Conservation (phyloP, 2,329 filamentous ascomycete species). For the Paracorniculantispora psalliotae region DNA sequence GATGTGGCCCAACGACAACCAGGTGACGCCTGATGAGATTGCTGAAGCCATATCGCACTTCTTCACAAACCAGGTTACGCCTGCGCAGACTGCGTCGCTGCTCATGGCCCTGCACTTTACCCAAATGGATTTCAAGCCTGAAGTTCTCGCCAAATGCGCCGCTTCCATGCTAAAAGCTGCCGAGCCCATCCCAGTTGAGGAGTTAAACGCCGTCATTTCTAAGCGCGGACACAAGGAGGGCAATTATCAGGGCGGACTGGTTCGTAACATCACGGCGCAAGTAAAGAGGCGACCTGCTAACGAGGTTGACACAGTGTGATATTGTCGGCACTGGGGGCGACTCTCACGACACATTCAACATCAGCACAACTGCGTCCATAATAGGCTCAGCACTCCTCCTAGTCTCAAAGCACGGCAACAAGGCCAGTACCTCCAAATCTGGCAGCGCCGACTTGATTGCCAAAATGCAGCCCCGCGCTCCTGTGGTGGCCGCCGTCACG, state of each 20-base stretch:
- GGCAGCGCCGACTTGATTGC: slow-evolving; percentile 89
- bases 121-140: slow-evolving; percentile 73
- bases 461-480: slow-evolving; percentile 65
- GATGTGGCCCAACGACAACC: slow-evolving; percentile 56
- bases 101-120: slow-evolving; percentile 92
- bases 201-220: slow-evolving; percentile 57
- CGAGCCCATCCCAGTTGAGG: slow-evolving; percentile 60
- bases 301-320: slow-evolving; percentile 56
- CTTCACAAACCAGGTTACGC: slow-evolving; percentile 85
- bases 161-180: slow-evolving; percentile 78
- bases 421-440: slow-evolving; percentile 89
- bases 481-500: slow-evolving; percentile 68
- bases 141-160: slow-evolving; percentile 83
- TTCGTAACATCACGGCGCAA: too few species aligned
- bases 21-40: slow-evolving; percentile 73
- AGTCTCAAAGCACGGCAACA: slow-evolving; percentile 93
- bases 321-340: slow-evolving; percentile 98
- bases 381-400: slow-evolving; percentile 80
- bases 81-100: slow-evolving; percentile 80
- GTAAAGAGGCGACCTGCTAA: slow-evolving; percentile 33
- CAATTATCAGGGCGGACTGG: slow-evolving; percentile 74
- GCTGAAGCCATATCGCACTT: slow-evolving; percentile 85
- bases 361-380: slow-evolving; percentile 92
- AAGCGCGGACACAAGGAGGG: slow-evolving; percentile 61
- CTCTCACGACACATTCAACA: slow-evolving; percentile 96